Evolutionary conservation across 2,329 filamentous ascomycete genomes (phyloP).

Genomic region (Xylogone sp.): DNA sequence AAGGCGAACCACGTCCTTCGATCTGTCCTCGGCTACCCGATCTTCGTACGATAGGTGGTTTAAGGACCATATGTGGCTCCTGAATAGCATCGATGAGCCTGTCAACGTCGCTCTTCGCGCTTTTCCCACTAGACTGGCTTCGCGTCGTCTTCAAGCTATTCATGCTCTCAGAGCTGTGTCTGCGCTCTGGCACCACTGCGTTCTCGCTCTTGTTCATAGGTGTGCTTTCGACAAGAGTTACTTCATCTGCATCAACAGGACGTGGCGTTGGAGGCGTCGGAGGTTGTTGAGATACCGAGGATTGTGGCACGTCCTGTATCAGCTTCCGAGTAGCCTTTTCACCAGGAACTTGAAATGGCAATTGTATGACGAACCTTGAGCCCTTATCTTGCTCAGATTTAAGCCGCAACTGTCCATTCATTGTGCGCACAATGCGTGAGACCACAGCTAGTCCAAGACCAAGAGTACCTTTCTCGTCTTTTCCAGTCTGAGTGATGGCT

Average conservation of each 20-base stretch:
- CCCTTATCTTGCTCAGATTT: slow-evolving; percentile 82
- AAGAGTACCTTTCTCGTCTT: slow-evolving; percentile 47
- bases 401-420: slow-evolving; percentile 81
- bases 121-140: slow-evolving; percentile 31
- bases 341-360: slow-evolving; percentile 67
- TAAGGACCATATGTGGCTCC: not conserved
- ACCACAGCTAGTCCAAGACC: slow-evolving; percentile 86
- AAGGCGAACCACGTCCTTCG: not conserved
- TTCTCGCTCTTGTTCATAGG: not conserved
- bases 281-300: not conserved
- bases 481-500: slow-evolving; percentile 15
- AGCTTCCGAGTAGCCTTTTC: slow-evolving; percentile 22
- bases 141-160: slow-evolving; percentile 19
- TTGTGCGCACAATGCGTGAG: slow-evolving; percentile 81
- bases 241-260: slow-evolving; percentile 44
- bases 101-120: slow-evolving; percentile 60
- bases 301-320: not conserved
- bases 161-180: slow-evolving; percentile 6
- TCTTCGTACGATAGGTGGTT: slow-evolving; percentile 38
- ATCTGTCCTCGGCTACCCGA: slow-evolving; percentile 19
- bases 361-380: slow-evolving; percentile 74
- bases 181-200: too few relatives aligned
- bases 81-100: slow-evolving; percentile 62
- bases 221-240: slow-evolving; percentile 52
- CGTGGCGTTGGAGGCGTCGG: slow-evolving; percentile 7